These are phyloP conservation scores for Poa annua DNA, from an alignment of 176 grass and related monocot species.

Conservation along the genomic window DNA sequence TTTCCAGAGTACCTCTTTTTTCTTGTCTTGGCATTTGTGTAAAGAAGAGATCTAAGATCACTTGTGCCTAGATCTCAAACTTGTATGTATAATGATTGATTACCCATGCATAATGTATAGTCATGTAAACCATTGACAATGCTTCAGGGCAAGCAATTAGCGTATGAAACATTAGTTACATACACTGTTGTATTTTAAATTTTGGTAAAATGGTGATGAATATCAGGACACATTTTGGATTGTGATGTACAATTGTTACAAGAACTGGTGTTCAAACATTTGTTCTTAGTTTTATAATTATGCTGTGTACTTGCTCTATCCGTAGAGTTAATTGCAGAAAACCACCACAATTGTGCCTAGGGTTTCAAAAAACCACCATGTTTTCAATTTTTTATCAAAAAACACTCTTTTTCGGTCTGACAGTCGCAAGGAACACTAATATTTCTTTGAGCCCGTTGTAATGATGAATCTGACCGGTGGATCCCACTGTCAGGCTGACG, in stretches of 20 bases:
- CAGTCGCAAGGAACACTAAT: too few species aligned
- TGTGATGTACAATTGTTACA: not conserved
- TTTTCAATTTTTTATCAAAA: too few species aligned
- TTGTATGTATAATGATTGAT: conserved; percentile 3
- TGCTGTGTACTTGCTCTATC: not conserved
- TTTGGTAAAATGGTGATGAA: not conserved
- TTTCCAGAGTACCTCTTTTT: not conserved
- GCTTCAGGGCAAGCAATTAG: not conserved
- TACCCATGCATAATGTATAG: not conserved
- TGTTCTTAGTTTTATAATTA: not conserved
- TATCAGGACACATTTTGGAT: conserved; percentile 4
- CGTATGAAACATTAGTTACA: not conserved
- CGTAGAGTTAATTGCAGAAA: too few species aligned
- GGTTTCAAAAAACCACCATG: too few species aligned
- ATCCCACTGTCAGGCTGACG: too few species aligned
- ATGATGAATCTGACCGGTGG: too few species aligned
- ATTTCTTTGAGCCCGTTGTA: too few species aligned
- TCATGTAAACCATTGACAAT: not conserved
- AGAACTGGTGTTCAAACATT: not conserved
- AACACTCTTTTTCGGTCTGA: too few species aligned
- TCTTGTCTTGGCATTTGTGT: conserved; percentile 13
- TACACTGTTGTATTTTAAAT: not conserved
- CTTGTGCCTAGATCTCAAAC: not conserved
- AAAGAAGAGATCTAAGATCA: not conserved
- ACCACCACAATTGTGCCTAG: too few species aligned